Evolutionary conservation across 2,329 filamentous ascomycete genomes (phyloP), one percentile per base, ranked within the genome.

Genomic region (Byssoonygena ceratinophila): DNA sequence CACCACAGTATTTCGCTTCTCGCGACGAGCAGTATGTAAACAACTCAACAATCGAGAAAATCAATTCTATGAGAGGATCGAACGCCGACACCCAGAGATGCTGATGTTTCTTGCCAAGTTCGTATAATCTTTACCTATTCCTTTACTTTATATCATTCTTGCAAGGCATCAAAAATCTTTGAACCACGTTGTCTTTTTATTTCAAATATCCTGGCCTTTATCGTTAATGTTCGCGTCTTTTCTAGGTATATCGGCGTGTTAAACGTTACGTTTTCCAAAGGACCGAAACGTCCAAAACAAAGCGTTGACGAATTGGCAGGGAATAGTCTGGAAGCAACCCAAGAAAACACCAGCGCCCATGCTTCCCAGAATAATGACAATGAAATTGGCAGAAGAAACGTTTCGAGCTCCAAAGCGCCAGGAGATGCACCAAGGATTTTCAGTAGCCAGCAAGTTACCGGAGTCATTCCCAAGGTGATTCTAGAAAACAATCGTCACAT

Each of bases 21-120:
- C 92, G 16, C 83, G 88, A 59, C 81, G 90, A 61, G 92, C 92
- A 52, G 90, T 98, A 9, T 98, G 92, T 76, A 98, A 98, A 71
- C 89, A 96, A 71, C 79, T 98, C 64, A 98, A 95, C 68, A 98
- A 95, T 67, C 81, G 91, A 63, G 92, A 98, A 66, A 98, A 98
- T 69, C 88, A 95, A 70, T 98, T 98, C 66, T 98, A 98, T 68
- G 92, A 98, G 70, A 92, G 84, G 51, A 87, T 97, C 62, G 92
- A 98, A 73, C 82, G 81, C 63, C 82, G 87, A 59, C 91, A 98
- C 68, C 87, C 89, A 58, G 85, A 95, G 64, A 77, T 98, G 62
- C 74, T 98, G 55, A 82, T 85, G 39, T 98, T 97, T 66, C 76
- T 98, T 58, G 92, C 92, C 58, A 88, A 90, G 69, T 74, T 64